Conservation (phyloP, 345 rosid genomes). For the Rhizophora apiculata region DNA sequence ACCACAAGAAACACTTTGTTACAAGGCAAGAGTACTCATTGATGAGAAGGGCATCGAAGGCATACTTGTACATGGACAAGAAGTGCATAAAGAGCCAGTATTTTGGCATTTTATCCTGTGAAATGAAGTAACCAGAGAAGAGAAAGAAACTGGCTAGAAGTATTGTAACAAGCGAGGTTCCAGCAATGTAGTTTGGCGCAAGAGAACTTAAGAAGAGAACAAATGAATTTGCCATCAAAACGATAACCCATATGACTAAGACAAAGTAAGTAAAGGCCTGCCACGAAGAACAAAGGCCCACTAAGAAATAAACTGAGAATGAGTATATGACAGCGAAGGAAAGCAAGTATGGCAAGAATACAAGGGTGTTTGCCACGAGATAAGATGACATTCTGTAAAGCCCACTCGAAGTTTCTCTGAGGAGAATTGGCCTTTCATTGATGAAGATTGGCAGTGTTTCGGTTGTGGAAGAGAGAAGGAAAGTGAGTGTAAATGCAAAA, state of each 20-base stretch:
- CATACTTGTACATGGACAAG: conserved; percentile 90
- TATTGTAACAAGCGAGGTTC: conserved; percentile 70
- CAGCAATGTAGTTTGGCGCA: conserved; percentile 88
- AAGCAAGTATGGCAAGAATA: conserved; percentile 78
- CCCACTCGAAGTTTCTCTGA: conserved; percentile 79
- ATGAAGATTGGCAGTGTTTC: conserved; percentile 92
- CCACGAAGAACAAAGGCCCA: conserved; percentile 79
- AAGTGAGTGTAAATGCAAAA: conserved; percentile 91
- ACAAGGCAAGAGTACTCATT: conserved; percentile 84
- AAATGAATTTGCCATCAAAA: conserved; percentile 89
- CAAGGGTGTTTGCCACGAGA: conserved; percentile 74
- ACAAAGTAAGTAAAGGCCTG: conserved; percentile 73
- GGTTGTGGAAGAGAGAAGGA: conserved; percentile 90
- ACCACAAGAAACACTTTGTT: conserved; percentile 64
- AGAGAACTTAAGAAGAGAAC: conserved; percentile 83
- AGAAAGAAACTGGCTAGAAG: conserved; percentile 76
- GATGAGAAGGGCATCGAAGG: conserved; percentile 76
- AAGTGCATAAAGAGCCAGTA: conserved; percentile 95
- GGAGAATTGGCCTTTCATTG: conserved; percentile 74
- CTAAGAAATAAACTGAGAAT: conserved; percentile 65
- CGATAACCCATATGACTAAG: conserved; percentile 68
- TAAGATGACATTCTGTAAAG: conserved; percentile 82
- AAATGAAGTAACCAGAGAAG: conserved; percentile 91
- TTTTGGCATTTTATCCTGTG: conserved; percentile 70
- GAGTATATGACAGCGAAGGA: conserved; percentile 66